A percentile compares a stretch with the other conserved stretches of the same genome.
Conservation (phyloP, 2,329 filamentous ascomycete species). For the Arachnopeziza araneosa region DNA sequence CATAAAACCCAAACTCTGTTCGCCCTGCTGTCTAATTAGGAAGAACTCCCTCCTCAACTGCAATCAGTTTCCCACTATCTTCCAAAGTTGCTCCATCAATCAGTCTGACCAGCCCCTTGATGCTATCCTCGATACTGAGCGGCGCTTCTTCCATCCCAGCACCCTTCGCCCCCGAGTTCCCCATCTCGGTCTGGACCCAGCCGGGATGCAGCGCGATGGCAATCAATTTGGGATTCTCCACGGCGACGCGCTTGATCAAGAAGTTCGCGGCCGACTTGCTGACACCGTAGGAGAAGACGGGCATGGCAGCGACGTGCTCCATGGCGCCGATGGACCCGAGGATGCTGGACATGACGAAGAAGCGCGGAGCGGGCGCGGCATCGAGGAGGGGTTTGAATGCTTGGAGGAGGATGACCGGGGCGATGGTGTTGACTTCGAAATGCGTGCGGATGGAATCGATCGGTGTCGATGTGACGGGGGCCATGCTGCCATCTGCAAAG, state of each 20-base stretch:
- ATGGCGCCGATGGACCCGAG: constrained; percentile 16
- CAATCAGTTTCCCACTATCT: constrained; percentile 14
- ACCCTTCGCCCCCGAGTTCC: constrained; percentile 11
- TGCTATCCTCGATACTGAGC: constrained; percentile 16
- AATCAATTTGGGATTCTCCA: constrained; percentile 27
- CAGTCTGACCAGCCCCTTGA: constrained; percentile 9
- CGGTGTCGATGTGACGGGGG: constrained; percentile 26
- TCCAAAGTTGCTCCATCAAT: constrained; percentile 15
- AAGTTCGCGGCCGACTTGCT: constrained; percentile 35
- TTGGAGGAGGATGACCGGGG: constrained; percentile 35
- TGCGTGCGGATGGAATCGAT: constrained; percentile 34
- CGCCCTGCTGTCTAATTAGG: constrained; percentile 10
- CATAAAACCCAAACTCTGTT: too few species aligned
- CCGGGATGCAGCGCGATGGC: constrained; percentile 30
- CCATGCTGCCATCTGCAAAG: constrained; percentile 24
- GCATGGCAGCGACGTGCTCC: constrained; percentile 1
- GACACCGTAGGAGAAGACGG: constrained; percentile 35
- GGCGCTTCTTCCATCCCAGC: constrained; percentile 17
- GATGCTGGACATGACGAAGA: constrained; percentile 32
- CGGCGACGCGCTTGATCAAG: constrained; percentile 30
- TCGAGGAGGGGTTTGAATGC: neutral
- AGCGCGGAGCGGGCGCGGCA: constrained; percentile 36
- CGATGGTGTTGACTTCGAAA: constrained; percentile 39
- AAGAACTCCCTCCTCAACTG: constrained; percentile 7
- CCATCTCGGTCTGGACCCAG: constrained; percentile 29